Evolutionary conservation across 2,329 filamentous ascomycete species (phyloP), one percentile per base, ranked within the genome.

Genomic region (Curvularia verruculosa): DNA sequence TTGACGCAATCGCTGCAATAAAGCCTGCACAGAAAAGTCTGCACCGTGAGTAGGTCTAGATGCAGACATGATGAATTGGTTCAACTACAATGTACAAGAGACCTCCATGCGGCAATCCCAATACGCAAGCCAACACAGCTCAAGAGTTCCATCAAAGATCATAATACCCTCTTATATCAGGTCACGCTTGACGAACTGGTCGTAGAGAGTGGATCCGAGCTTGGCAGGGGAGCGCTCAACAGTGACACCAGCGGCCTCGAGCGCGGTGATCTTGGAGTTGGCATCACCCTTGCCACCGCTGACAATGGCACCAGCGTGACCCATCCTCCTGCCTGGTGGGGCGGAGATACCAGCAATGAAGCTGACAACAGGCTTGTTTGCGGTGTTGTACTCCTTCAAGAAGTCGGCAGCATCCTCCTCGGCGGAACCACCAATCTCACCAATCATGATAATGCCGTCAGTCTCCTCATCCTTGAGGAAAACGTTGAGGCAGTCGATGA

Each of bases 361-460:
- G 80, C 90, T 92, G 72, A 98, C 95, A 59, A 96, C 93, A 73
- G 95, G 95, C 88, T 97, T 99, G 81, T 92, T 90, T 78, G 88
- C 83, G 59, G 88, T 93, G 86, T 99, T 98, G 85, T 95, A 87
- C 78, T 87, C 84, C 84, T 90, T 92, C 77, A 98, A 83, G 85
- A 96, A 99, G 73, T 98, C 95, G 73, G 95, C 94, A 37, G 95
- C 95, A 73, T 99, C 95, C 83, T 99, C 95, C 84, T 99, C 95
- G 58, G 95, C 95, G 59, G 90, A 91, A 64, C 95, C 95, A 81
- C 95, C 95, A 77, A 99, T 98, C 84, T 98, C 95, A 77, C 95
- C 95, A 78, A 99, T 98, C 95, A 99, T 97, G 83, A 99, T 97
- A 82, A 99, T 97, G 77, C 95, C 95, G 77, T 99, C 95, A 37